phyloP scores from a whole-genome alignment of 352 stramenopile genomes.

The Thraustochytrium sp. region DNA sequence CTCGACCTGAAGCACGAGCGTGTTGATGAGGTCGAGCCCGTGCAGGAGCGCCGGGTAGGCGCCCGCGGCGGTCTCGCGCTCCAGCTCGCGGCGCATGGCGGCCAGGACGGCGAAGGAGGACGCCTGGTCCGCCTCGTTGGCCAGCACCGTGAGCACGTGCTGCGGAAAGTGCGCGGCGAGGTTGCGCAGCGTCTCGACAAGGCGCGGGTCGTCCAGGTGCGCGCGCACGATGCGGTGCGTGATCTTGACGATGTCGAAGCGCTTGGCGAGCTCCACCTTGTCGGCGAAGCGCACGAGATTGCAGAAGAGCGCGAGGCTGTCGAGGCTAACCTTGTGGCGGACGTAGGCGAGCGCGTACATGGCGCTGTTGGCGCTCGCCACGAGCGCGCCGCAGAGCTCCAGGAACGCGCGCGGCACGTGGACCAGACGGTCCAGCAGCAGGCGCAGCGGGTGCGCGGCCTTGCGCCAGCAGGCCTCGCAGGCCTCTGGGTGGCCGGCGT shows the following conservation, averaged over 20 bases:
- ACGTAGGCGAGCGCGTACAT: background rate
- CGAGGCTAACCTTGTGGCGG: background rate
- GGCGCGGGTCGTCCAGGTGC: background rate
- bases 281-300: background rate
- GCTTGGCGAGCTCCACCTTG: background rate
- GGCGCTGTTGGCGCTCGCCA: background rate
- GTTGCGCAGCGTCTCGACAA: background rate
- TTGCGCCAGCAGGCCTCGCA: constrained; percentile 19
- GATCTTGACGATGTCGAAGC: background rate
- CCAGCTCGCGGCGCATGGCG: background rate
- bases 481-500: background rate
- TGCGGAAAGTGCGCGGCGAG: constrained; percentile 13
- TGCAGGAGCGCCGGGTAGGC: background rate
- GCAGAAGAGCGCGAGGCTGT: background rate
- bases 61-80: background rate
- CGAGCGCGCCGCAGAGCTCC: constrained; percentile 14
- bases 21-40: constrained; percentile 5
- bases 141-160: constrained; percentile 27
- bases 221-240: background rate
- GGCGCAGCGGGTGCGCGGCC: background rate
- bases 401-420: background rate
- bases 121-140: constrained; percentile 6
- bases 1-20: constrained; percentile 3
- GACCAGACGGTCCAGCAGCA: background rate
- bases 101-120: background rate